Conservation (phyloP, 2,329 filamentous ascomycete genomes). For the Sclerotinia borealis region DNA sequence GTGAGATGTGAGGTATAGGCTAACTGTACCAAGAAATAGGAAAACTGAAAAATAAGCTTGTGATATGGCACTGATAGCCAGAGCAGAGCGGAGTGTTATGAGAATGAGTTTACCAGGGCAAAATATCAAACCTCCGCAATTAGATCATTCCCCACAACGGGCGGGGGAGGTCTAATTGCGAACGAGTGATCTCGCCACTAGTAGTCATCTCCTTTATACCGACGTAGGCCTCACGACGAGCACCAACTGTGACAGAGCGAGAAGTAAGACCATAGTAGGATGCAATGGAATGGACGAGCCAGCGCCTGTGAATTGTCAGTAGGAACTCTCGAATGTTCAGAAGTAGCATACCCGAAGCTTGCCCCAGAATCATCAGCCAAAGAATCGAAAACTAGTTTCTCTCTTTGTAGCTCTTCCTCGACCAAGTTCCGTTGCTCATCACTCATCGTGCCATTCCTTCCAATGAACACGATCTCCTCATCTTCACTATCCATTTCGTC, state of each 20-base stretch:
- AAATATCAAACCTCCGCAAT: neutral
- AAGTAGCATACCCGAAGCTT: constrained; percentile 61
- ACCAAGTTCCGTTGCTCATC: constrained; percentile 46
- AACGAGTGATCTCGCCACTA: constrained; percentile 18
- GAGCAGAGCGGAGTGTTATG: neutral
- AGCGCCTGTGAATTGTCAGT: constrained; percentile 54
- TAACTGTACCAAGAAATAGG: neutral
- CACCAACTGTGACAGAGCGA: constrained; percentile 68
- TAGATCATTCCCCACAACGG: constrained; percentile 50
- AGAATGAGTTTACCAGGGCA: neutral
- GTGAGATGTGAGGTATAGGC: neutral
- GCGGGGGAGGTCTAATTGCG: constrained; percentile 43
- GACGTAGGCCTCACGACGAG: constrained; percentile 76
- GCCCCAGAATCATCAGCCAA: constrained; percentile 68
- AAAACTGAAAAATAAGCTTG: neutral
- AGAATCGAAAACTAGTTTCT: constrained; percentile 76
- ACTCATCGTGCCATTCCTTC: constrained; percentile 55
- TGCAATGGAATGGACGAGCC: constrained; percentile 88
- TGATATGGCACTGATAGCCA: neutral
- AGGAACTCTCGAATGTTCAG: constrained; percentile 11
- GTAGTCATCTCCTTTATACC: constrained; percentile 51
- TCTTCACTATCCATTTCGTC: constrained; percentile 51
- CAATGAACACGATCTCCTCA: constrained; percentile 90
- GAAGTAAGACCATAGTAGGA: constrained; percentile 85
- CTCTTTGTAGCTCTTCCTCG: constrained; percentile 47